Percentiles rank a stretch among this genome's conserved stretches.
Evolutionary conservation across 2,329 filamentous ascomycete species (phyloP).

Genomic region (Colletotrichum sp.): DNA sequence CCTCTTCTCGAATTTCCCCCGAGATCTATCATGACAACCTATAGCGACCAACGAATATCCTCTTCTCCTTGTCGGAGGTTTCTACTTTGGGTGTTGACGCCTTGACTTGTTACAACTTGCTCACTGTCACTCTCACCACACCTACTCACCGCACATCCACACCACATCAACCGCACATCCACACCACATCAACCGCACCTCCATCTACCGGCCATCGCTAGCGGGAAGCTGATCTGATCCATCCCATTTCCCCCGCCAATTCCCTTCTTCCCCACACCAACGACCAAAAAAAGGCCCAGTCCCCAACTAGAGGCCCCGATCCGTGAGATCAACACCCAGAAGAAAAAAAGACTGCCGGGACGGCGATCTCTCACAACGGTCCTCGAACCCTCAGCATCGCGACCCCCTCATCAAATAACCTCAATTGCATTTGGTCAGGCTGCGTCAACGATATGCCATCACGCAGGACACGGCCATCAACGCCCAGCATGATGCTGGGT

Average conservation of each 20-base stretch:
- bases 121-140: background rate
- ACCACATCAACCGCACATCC: constrained; percentile 1
- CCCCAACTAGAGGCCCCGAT: background rate
- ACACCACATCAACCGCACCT: background rate
- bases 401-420: background rate
- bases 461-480: constrained; percentile 43
- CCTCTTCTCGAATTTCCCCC: background rate
- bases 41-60: constrained; percentile 36
- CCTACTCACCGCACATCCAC: constrained; percentile 1
- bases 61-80: constrained; percentile 46
- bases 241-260: constrained; percentile 13
- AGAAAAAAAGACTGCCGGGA: background rate
- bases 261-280: constrained; percentile 9
- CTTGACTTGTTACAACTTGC: constrained; percentile 33
- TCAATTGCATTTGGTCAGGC: background rate
- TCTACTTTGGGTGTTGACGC: constrained; percentile 42
- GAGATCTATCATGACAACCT: constrained; percentile 43
- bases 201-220: constrained; percentile 11
- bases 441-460: constrained; percentile 28
- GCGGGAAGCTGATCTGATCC: constrained; percentile 11
- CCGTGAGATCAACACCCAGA: constrained; percentile 11
- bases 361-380: background rate
- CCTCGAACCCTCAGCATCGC: background rate
- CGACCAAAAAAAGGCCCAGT: background rate
- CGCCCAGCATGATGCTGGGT: constrained; percentile 44